Conservation (phyloP, 2,329 filamentous ascomycete species). For the Colletotrichum sp. region DNA sequence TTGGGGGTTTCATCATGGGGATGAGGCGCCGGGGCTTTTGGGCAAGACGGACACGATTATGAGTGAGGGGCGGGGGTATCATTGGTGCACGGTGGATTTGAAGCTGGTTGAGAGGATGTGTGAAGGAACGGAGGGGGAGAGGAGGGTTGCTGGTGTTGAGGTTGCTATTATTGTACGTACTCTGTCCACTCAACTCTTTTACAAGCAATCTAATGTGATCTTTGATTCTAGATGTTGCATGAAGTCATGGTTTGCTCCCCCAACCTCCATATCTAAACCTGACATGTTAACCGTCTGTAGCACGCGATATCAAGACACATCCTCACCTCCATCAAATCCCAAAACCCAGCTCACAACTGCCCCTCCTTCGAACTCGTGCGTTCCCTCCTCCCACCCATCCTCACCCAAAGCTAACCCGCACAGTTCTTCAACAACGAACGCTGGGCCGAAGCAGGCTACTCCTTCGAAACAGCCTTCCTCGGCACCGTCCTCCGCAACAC, state of each 20-base stretch:
- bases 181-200: no score
- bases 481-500: background rate
- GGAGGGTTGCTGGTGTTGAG: background rate
- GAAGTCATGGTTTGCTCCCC: slow-evolving; percentile 11
- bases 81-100: background rate
- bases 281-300: background rate
- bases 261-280: background rate
- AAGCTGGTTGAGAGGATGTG: background rate
- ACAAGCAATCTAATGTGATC: no score
- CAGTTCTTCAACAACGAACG: slow-evolving; percentile 5
- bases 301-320: background rate
- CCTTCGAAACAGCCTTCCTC: background rate
- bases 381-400: background rate
- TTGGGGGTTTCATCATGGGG: background rate
- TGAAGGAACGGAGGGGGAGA: background rate
- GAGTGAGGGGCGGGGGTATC: background rate
- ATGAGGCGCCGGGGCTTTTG: background rate
- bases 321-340: background rate
- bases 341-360: background rate
- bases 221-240: slow-evolving; percentile 5
- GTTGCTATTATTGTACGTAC: background rate
- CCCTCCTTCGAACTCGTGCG: background rate
- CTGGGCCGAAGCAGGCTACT: slow-evolving; percentile 6
- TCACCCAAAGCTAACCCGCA: background rate
- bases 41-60: background rate